These are phyloP conservation scores for Boletus rufocinnamomeus DNA, from an alignment of 768 basidiomycete genomes.

Conservation along the genomic window DNA sequence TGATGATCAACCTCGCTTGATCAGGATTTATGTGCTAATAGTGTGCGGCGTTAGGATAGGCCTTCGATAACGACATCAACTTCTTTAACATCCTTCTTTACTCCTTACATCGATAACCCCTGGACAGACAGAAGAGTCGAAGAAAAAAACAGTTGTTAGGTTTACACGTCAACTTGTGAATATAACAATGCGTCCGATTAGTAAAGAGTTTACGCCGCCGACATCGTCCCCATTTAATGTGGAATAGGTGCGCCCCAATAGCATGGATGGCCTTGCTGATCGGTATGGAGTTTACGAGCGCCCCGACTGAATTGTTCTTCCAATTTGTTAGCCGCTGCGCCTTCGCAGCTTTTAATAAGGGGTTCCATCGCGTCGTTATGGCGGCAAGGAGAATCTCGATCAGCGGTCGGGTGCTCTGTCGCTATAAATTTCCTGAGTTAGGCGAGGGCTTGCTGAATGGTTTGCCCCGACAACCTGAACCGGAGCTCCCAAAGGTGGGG, in stretches of 20 bases:
- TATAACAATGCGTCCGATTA: conserved; percentile 88
- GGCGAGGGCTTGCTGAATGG: not conserved
- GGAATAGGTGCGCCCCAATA: conserved; percentile 95
- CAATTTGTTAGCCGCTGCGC: conserved; percentile 5
- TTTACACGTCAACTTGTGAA: conserved; percentile 36
- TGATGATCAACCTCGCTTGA: conserved; percentile 97
- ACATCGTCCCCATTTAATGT: conserved; percentile 94
- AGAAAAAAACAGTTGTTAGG: not conserved
- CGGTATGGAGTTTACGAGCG: conserved; percentile 68
- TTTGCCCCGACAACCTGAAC: not conserved
- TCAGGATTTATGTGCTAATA: conserved; percentile 88
- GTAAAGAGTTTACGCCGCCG: conserved; percentile 92
- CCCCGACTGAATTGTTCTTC: conserved; percentile 9
- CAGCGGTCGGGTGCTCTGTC: not conserved
- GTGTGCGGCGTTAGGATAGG: conserved; percentile 87
- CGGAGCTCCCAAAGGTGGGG: conserved; percentile 1
- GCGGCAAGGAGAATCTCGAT: conserved; percentile 4
- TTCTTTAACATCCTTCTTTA: conserved; percentile 54
- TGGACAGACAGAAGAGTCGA: not conserved
- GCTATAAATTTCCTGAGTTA: conserved; percentile 1
- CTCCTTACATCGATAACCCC: conserved; percentile 1
- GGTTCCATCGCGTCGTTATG: conserved; percentile 11
- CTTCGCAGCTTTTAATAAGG: conserved; percentile 23
- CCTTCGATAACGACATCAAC: conserved; percentile 95
- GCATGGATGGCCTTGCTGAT: conserved; percentile 70